Percentiles rank a stretch among this genome's conserved stretches.
Conservation (phyloP, 805 yeast genomes). For the Wilhelminamyces savonicus region DNA sequence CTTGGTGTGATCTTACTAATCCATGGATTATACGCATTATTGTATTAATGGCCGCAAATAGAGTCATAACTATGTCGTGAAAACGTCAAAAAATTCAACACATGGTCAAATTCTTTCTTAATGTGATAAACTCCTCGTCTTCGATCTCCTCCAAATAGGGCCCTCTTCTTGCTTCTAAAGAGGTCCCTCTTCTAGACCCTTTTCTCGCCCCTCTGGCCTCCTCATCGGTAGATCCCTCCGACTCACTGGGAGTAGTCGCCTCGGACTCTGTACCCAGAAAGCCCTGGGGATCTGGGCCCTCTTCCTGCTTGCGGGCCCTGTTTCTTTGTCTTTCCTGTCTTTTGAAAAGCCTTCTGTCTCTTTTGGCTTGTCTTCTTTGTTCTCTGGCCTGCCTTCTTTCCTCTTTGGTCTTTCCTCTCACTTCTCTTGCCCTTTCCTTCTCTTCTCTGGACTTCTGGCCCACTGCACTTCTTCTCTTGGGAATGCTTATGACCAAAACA, state of each 20-base stretch:
- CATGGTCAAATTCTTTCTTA: no score
- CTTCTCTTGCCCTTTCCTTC: conserved; percentile 1
- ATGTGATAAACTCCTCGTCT: conserved; percentile 22
- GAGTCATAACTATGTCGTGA: no score
- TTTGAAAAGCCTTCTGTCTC: conserved; percentile 1
- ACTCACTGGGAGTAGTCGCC: conserved; percentile 1
- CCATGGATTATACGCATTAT: no score
- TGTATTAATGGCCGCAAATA: no score
- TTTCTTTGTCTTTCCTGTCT: conserved; percentile 2
- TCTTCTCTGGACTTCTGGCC: not conserved
- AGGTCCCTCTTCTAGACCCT: no score
- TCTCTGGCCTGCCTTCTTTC: not conserved
- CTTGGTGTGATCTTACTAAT: no score
- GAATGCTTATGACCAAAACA: conserved; percentile 13
- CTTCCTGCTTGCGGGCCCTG: not conserved
- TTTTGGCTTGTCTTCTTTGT: not conserved
- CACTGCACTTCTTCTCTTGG: conserved; percentile 7
- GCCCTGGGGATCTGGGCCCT: not conserved
- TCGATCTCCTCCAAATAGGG: conserved; percentile 23
- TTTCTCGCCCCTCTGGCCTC: not conserved
- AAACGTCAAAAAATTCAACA: no score
- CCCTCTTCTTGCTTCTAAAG: no score
- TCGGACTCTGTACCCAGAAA: not conserved
- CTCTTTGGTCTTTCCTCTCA: conserved; percentile 1
- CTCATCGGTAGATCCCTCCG: not conserved